Conservation (phyloP, 257 asterid genomes). For the Solanum pennellii region DNA sequence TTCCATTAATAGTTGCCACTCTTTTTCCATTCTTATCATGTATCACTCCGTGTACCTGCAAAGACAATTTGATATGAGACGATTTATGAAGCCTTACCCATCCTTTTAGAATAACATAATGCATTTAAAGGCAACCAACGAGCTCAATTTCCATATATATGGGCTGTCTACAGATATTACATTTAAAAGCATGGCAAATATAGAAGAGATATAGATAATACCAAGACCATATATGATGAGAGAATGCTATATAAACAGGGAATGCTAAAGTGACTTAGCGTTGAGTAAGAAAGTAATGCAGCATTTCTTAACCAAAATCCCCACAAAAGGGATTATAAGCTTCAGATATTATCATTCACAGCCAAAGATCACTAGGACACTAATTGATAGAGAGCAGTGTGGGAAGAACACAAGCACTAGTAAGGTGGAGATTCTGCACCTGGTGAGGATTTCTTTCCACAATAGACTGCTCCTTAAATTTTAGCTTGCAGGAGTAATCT, state of each 20-base stretch:
- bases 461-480: conserved; percentile 7
- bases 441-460: conserved; percentile 7
- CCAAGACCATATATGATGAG: background rate
- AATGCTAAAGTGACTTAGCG: background rate
- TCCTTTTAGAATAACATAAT: background rate
- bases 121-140: background rate
- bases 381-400: background rate
- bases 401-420: background rate
- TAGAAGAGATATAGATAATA: background rate
- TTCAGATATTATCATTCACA: background rate
- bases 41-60: conserved; percentile 8
- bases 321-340: background rate
- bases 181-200: background rate
- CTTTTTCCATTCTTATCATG: conserved; percentile 6
- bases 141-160: background rate
- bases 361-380: background rate
- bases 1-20: conserved; percentile 7
- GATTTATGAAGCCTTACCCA: background rate
- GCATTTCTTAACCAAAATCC: background rate
- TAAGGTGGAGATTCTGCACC: background rate
- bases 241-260: background rate
- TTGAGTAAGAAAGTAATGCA: background rate
- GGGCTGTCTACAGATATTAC: background rate
- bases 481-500: conserved; percentile 5
- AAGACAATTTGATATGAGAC: background rate